Base-by-base conservation (phyloP, 2,329 filamentous ascomycete genomes). In the Neospermospora avenae region DNA sequence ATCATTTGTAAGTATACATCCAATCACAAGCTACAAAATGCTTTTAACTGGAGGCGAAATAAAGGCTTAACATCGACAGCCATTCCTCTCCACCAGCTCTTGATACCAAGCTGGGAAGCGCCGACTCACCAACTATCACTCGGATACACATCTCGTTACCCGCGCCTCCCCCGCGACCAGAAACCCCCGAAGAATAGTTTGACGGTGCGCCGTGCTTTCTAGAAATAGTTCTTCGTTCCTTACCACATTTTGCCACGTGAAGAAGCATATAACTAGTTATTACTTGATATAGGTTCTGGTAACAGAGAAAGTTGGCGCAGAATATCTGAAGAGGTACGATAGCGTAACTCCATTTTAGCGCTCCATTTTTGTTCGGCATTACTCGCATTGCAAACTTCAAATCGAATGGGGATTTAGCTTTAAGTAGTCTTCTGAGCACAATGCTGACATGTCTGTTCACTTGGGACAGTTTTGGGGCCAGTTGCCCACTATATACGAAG, bases 381-480 rank as follows among this genome's bases (percentile, higher is more conserved):
- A 41, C 35, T 39, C 18, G 18, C 24, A 25, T 49, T 44, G n/a
- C n/a, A n/a, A n/a, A 24, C 28, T 39, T 16, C 3, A 34, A 20
- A 14, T 42, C 10, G n/a, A 18, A 54, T 54, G 51, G 51, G 25
- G 18, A 13, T 22, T 20, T 14, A 22, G 22, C 25, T 45, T 20
- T 25, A 14, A 10, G 35, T 16, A 34, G 3, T 51, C 10, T 22
- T 16, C 25, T 34, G 37, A 44, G 18, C 41, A 25, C 18, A 55
- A 51, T 60, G 62, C 66, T 69, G 60, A 68, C 49, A 67, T 65
- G 62, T 48, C 61, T 34, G 65, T 63, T 53, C 41, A 62, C 39
- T 58, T 55, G 45, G 54, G 66, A 44, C 61, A 68, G 64, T 58
- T 65, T 57, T 66, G 60, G 60, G 58, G 56, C 1, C 62, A 52